Evolutionary conservation across 495 filamentous ascomycete species (phyloP), one percentile per base, ranked within the genome.

Genomic region (Aspergillus carlsbadensis): DNA sequence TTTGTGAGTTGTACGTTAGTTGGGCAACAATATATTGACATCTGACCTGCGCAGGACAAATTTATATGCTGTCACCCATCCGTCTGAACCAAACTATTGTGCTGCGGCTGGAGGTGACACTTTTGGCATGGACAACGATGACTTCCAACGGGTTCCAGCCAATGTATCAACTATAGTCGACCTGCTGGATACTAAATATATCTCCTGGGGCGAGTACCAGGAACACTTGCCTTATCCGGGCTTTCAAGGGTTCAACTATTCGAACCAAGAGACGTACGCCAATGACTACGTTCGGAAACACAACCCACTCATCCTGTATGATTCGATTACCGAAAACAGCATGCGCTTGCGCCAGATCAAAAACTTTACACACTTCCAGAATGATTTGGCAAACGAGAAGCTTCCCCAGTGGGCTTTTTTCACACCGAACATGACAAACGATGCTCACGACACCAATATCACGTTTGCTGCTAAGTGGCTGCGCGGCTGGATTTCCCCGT

Each of bases 281-380:
- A 84, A 87, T 56, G 78, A 83, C 65, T 92, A 92, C 62, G 86
- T 90, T n/a, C 81, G 88, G 41, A 92, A 91, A 74, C 88, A 91
- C 74, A 87, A 88, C 69, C 87, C 86, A 0, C 66, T 84, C 13
- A 68, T 88, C 22, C 70, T 81, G 52, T 86, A 77, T 56, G 80
- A 87, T 65, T 80, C 77, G 17, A 79, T 87, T 49, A 76, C 82
- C 39, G 68, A 73, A 45, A 77, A 81, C 49, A 65, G 68, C 8
- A 75, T 80, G 13, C 81, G 86, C 10, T 69, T 84, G 1, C 74
- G 78, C 15, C 75, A 81, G 54, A 83, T 87, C 70, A 89, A 90
- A 76, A 89, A 87, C 67, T 78, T 87, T 58, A 84, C 84, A 42
- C 73, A 74, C 42, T 88, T 90, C 66, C 68, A 76, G 40, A 68